Base-by-base conservation (phyloP, 2,329 filamentous ascomycete genomes). In the Dactylellina haptotyla region DNA sequence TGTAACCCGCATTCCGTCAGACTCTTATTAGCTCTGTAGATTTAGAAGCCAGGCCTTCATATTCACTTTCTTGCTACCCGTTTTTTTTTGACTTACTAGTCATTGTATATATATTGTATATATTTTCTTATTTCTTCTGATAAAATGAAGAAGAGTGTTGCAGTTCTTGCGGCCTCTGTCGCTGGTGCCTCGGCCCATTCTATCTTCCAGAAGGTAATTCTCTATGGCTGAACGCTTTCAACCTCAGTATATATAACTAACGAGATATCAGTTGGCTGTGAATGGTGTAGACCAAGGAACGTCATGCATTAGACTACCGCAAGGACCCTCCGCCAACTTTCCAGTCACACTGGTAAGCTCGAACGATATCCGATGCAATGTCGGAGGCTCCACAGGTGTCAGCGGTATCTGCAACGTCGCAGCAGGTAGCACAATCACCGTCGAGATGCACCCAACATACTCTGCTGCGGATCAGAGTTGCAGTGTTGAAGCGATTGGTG, bases 381-480 rank as follows among this genome's bases (percentile, higher is more conserved):
- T 79, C 14, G 81, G 81, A 18, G 79, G 82, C 9, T 79, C 79
- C 1, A 77, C 75, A 12, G 79, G 79, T 16, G 80, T 82, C 1
- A 70, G 79, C 1, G 80, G 79, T 14, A 83, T 84, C 76, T 86
- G 84, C 77, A 77, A 80, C 12, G 84, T 85, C 28, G 78, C 51
- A 62, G 77, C 76, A 1, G 84, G 85, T 2, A 79, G 80, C 5
- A 84, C 80, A 0, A 82, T 87, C n/a, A 86, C 85, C 0, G 81
- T 87, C 8, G 86, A 87, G 79, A 87, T 87, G 84, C 85, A 87
- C 79, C 83, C 82, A 78, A 83, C 85, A 80, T 67, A 67, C 45
- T 53, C 53, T 45, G 80, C 80, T 16, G 81, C 80, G 56, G 83
- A 85, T 76, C 82, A 84, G 50, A 79, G 76, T 32, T 86, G 84